Evolutionary conservation across 2,329 filamentous ascomycete genomes (phyloP).

Genomic region (Clonostachys solani): DNA sequence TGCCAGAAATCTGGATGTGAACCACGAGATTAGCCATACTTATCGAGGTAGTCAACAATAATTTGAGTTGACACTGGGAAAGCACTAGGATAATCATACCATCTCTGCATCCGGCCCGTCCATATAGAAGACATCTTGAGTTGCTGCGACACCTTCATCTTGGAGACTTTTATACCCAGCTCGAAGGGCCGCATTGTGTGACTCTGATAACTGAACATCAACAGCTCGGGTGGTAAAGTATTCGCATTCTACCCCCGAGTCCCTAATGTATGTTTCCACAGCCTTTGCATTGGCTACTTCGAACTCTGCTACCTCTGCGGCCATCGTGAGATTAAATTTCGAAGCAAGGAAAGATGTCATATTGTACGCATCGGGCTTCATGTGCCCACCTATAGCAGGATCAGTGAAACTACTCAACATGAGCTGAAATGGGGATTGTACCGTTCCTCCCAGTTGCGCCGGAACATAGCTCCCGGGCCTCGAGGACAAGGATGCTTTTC

Average conservation of each 20-base stretch:
- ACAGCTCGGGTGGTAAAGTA: constrained; percentile 32
- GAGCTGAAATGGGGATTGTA: constrained; percentile 1
- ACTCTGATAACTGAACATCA: constrained; percentile 26
- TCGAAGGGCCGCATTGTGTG: constrained; percentile 13
- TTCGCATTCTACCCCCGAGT: constrained; percentile 32
- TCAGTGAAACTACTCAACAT: neutral
- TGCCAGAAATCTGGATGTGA: constrained; percentile 14
- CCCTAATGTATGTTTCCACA: constrained; percentile 15
- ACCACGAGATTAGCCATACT: too few species aligned
- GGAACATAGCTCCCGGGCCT: constrained; percentile 26
- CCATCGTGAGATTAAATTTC: constrained; percentile 8
- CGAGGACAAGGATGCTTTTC: constrained; percentile 19
- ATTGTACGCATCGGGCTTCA: constrained; percentile 11
- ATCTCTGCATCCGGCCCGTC: constrained; percentile 18
- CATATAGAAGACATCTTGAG: constrained; percentile 14
- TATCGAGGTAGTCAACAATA: neutral
- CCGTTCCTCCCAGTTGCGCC: constrained; percentile 30
- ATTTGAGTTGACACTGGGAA: neutral
- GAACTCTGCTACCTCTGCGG: constrained; percentile 14
- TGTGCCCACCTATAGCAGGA: constrained; percentile 9
- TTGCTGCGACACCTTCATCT: constrained; percentile 10
- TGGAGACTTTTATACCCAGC: constrained; percentile 21
- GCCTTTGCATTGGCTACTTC: constrained; percentile 10
- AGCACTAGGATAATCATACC: constrained; percentile 1
- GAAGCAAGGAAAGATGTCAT: constrained; percentile 8